phyloP scores from a whole-genome alignment of 140 eudicot species.

The Eryngium alpinum region DNA sequence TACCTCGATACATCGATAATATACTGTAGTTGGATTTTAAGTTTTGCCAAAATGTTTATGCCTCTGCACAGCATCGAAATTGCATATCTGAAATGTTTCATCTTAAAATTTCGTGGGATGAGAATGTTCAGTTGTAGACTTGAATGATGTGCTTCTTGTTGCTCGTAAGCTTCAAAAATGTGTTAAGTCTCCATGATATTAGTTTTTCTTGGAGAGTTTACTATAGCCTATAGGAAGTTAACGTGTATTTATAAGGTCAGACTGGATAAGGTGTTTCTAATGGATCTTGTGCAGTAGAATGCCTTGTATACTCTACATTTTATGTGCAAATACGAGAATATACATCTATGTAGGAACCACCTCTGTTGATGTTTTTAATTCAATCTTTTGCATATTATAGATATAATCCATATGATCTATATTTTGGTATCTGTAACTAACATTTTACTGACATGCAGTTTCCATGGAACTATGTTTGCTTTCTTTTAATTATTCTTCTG shows the following conservation, averaged over 20 bases:
- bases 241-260: background rate
- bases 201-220: background rate
- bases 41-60: constrained; percentile 1
- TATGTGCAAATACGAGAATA: background rate
- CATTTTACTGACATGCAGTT: too few relatives aligned
- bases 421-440: too few relatives aligned
- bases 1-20: too few relatives aligned
- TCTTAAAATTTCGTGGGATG: background rate
- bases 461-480: too few relatives aligned
- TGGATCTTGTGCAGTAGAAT: background rate
- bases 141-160: background rate
- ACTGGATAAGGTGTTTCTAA: background rate
- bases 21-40: background rate
- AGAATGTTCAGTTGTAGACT: background rate
- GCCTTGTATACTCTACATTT: background rate
- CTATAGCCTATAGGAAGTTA: background rate
- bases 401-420: too few relatives aligned
- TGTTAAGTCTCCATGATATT: background rate
- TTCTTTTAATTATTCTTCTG: too few relatives aligned
- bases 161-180: background rate
- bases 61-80: background rate
- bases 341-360: too few relatives aligned
- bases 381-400: background rate
- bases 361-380: too few relatives aligned
- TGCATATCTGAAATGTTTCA: background rate